phyloP scores from a whole-genome alignment of 1,284 basidiomycete species.

The Ceratobasidium sp. region DNA sequence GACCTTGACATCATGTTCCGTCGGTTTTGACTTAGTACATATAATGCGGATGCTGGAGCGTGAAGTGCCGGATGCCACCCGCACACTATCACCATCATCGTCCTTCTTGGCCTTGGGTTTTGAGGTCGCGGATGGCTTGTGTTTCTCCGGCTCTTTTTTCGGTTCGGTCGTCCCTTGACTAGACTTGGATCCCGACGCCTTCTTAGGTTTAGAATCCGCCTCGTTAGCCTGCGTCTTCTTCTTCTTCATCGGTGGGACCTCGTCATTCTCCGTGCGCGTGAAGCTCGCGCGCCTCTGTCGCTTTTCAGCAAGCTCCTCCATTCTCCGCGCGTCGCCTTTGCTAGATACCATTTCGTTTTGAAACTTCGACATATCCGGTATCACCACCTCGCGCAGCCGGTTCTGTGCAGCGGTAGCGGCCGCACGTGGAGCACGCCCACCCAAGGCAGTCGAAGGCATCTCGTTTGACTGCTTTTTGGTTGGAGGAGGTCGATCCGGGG shows the following conservation, averaged over 20 bases:
- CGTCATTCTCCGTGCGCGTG: conserved; percentile 5
- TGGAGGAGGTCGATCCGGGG: conserved; percentile 4
- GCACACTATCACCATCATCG: not conserved
- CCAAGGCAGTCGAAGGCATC: conserved; percentile 9
- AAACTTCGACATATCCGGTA: conserved; percentile 77
- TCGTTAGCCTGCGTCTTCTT: conserved; percentile 47
- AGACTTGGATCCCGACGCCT: not conserved
- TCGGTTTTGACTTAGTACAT: conserved; percentile 37
- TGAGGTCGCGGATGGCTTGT: not conserved
- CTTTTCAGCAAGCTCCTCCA: conserved; percentile 34
- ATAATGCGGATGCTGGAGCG: conserved; percentile 20
- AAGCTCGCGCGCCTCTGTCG: conserved; percentile 24
- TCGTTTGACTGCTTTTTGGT: conserved; percentile 3
- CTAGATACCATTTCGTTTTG: conserved; percentile 67
- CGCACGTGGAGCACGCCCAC: conserved; percentile 51
- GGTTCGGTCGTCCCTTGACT: conserved; percentile 4
- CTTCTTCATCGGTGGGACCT: conserved; percentile 44
- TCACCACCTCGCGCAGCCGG: conserved; percentile 70
- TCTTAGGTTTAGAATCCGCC: conserved; percentile 47
- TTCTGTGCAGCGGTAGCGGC: conserved; percentile 75
- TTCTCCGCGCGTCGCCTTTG: conserved; percentile 42
- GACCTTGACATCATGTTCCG: conserved; percentile 36
- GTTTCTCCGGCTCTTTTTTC: conserved; percentile 5
- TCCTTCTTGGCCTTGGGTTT: conserved; percentile 18
- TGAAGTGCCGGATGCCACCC: not conserved